phyloP scores from a whole-genome alignment of 352 stramenopile genomes.

The Phytophthora kernoviae region DNA sequence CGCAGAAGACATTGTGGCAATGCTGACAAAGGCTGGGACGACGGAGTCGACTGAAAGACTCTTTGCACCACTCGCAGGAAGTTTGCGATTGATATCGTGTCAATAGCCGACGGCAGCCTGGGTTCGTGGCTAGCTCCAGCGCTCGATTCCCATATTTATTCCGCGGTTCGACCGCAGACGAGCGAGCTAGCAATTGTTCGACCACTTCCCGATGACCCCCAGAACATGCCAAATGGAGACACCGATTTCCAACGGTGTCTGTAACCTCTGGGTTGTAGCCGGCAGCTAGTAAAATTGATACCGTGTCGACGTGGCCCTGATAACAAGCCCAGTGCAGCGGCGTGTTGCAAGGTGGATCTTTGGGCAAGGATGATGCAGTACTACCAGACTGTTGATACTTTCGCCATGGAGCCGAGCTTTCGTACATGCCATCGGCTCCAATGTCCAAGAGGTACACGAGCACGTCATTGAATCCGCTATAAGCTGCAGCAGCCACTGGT shows the following conservation, averaged over 20 bases:
- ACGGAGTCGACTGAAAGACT: conserved; percentile 67
- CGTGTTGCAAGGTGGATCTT: conserved; percentile 48
- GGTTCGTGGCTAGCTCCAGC: conserved; percentile 72
- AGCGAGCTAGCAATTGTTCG: conserved; percentile 73
- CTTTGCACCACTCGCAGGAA: conserved; percentile 79
- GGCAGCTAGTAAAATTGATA: conserved; percentile 66
- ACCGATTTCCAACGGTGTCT: conserved; percentile 75
- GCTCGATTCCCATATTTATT: conserved; percentile 83
- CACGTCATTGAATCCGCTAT: conserved; percentile 66
- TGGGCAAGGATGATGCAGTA: conserved; percentile 3
- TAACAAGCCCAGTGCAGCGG: conserved; percentile 90
- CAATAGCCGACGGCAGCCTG: conserved; percentile 62
- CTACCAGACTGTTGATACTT: conserved; percentile 22
- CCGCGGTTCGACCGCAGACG: conserved; percentile 50
- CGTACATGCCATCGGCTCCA: conserved; percentile 76
- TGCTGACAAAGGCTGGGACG: conserved; percentile 79
- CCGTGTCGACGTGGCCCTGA: conserved; percentile 71
- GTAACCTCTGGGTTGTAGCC: conserved; percentile 70
- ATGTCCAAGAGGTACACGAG: conserved; percentile 75
- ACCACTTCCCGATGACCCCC: conserved; percentile 69
- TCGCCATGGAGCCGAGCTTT: conserved; percentile 30
- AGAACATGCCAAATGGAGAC: conserved; percentile 76
- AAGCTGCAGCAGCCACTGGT: conserved; percentile 66
- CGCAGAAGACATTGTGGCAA: conserved; percentile 81
- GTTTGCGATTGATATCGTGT: conserved; percentile 64